Evolutionary conservation across 108 stramenopile species (phyloP).

Genomic region (Skeletonema menzelii): DNA sequence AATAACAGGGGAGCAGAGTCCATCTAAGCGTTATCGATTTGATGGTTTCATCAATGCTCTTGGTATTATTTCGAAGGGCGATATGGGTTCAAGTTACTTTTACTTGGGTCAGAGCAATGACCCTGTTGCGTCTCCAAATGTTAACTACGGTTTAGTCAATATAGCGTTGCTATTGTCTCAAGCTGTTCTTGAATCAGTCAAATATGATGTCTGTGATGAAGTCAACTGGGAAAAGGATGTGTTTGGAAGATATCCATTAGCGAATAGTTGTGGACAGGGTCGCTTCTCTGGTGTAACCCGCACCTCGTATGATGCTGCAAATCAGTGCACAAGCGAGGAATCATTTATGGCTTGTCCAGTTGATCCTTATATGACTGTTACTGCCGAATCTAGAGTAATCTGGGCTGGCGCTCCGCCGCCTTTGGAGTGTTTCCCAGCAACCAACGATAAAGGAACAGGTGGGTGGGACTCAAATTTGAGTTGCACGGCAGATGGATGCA

Average conservation of each 20-base stretch:
- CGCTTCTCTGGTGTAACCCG: background rate
- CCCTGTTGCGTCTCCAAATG: background rate
- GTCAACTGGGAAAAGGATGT: constrained; percentile 46
- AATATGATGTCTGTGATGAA: constrained; percentile 40
- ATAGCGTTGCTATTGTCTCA: constrained; percentile 40
- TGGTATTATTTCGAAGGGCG: constrained; percentile 24
- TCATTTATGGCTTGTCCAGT: constrained; percentile 36
- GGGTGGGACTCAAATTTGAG: constrained; percentile 34
- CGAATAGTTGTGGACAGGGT: constrained; percentile 47
- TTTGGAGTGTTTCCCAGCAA: constrained; percentile 32
- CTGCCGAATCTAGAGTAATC: constrained; percentile 11
- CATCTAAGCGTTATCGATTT: constrained; percentile 33
- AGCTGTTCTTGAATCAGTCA: constrained; percentile 35
- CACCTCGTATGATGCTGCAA: constrained; percentile 25
- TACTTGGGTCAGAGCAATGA: constrained; percentile 32
- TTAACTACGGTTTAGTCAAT: constrained; percentile 39
- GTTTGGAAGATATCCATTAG: constrained; percentile 38
- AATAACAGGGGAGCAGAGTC: constrained; percentile 4
- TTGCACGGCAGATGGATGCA: constrained; percentile 31
- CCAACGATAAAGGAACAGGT: constrained; percentile 20
- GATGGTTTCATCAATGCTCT: constrained; percentile 40
- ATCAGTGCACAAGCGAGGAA: constrained; percentile 35
- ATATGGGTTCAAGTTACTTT: constrained; percentile 34
- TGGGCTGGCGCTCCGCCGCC: constrained; percentile 41
- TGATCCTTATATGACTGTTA: constrained; percentile 28